Percentiles rank a stretch among this genome's conserved stretches.
These are phyloP conservation scores for Podospora pseudocomata DNA, from an alignment of 495 filamentous ascomycete species.

Conservation along the genomic window DNA sequence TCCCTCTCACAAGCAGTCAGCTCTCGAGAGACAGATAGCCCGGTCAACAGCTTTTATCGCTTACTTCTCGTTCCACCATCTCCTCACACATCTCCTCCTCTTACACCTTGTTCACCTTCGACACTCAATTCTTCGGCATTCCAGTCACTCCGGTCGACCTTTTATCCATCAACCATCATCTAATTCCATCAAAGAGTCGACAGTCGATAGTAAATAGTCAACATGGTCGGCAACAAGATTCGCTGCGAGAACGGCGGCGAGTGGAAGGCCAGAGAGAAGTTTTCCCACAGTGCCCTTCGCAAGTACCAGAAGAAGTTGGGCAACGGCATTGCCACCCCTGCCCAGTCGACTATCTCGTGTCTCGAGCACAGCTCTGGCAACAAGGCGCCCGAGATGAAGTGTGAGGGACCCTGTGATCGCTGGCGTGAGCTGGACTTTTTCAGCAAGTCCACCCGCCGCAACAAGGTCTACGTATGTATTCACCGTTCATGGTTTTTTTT, in stretches of 20 bases:
- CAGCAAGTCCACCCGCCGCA: constrained; percentile 53
- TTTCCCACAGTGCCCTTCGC: constrained; percentile 45
- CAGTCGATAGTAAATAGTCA: neutral
- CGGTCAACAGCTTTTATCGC: too few species aligned
- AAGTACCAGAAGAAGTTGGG: constrained; percentile 29
- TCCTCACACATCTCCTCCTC: neutral
- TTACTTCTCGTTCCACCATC: too few species aligned
- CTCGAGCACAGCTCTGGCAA: constrained; percentile 19
- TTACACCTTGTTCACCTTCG: too few species aligned
- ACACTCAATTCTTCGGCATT: too few species aligned
- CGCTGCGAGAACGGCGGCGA: constrained; percentile 48
- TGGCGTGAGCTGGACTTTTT: constrained; percentile 51
- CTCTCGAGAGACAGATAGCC: neutral
- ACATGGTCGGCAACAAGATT: constrained; percentile 34
- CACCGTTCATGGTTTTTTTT: neutral
- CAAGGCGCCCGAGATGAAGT: constrained; percentile 26
- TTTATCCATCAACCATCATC: neutral
- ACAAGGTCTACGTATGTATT: constrained; percentile 46
- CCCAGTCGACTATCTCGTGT: constrained; percentile 28
- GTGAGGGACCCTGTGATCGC: constrained; percentile 47
- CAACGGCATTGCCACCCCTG: constrained; percentile 21
- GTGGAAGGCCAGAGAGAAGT: constrained; percentile 36
- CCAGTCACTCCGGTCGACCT: too few species aligned
- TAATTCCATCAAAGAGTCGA: neutral
- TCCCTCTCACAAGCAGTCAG: neutral